Evolutionary conservation across 345 rosid species (phyloP), one percentile per base, ranked within the genome.

Genomic region (Syzygium aromaticum): DNA sequence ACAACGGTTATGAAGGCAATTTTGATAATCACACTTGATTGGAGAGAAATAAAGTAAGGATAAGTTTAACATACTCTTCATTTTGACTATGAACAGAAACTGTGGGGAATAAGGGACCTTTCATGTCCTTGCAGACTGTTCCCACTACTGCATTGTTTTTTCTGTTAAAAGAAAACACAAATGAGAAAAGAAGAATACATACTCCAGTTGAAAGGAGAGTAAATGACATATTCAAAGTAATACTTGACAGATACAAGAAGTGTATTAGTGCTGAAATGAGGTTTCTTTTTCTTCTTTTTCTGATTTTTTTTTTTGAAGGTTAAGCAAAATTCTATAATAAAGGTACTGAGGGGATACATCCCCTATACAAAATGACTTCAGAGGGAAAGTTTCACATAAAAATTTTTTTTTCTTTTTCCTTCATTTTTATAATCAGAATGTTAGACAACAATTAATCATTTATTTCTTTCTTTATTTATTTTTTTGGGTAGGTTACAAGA

Each of bases 41-140:
- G 46, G 49, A 73, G 46, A 73, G 80, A 73, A 73, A 21, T 19
- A 21, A 40, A 54, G 84, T 84, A 88, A 87, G 28, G 80, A 87
- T 85, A 89, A 85, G 52, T 59, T 87, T 77, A 77, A 90, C 98
- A 88, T 96, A 98, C 99, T 98, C 99, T 91, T 98, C 98, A 84
- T 95, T 93, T 91, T 91, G 99, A 93, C 99, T 98, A 90, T 98
- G 97, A 91, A 98, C 98, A 89, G 97, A 94, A 93, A 95, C 88
- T 14, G 99, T 98, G 67, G 99, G 99, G 90, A 93, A 95, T 80
- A 96, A 90, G 87, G 95, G 91, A 87, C 96, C 94, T 88, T 92
- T 94, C 88, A 96, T 91, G 59, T 94, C 95, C 93, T 95, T 95
- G 88, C 87, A 63, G 83, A 92, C 92, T 17, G 95, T 87, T 83